Evolutionary conservation across 2,329 filamentous ascomycete species (phyloP).

Genomic region (Colletotrichum incanum): DNA sequence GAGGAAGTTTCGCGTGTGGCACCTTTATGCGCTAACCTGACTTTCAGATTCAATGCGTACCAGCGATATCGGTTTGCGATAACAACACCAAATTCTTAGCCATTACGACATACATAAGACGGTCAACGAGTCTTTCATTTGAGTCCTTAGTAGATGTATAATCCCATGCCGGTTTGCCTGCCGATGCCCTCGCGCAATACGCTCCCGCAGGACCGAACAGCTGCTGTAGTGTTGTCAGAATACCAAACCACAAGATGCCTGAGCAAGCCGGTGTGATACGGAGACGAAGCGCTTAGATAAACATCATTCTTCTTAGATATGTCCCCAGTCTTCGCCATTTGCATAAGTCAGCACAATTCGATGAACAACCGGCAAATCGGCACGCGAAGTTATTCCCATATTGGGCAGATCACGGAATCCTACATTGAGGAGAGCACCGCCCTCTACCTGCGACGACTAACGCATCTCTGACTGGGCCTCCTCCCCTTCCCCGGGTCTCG

Average conservation of each 20-base stretch:
- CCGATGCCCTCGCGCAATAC: too few relatives aligned
- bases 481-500: slow-evolving; percentile 13
- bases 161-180: background rate
- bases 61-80: background rate
- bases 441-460: slow-evolving; percentile 37
- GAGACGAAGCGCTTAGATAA: too few relatives aligned
- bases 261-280: background rate
- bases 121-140: background rate
- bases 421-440: background rate
- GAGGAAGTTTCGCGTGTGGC: too few relatives aligned
- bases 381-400: slow-evolving; percentile 28
- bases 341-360: slow-evolving; percentile 15
- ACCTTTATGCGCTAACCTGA: background rate
- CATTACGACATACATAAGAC: background rate
- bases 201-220: background rate
- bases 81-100: background rate
- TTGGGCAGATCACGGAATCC: slow-evolving; percentile 13
- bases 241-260: background rate
- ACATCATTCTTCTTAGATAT: background rate
- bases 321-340: background rate
- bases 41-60: background rate
- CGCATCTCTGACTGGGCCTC: background rate
- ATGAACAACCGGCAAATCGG: background rate
- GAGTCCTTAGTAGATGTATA: background rate
- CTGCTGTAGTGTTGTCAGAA: background rate